These are phyloP conservation scores for Dictyostelium purpureum DNA, from an alignment of 78 protist species.

Conservation along the genomic window DNA sequence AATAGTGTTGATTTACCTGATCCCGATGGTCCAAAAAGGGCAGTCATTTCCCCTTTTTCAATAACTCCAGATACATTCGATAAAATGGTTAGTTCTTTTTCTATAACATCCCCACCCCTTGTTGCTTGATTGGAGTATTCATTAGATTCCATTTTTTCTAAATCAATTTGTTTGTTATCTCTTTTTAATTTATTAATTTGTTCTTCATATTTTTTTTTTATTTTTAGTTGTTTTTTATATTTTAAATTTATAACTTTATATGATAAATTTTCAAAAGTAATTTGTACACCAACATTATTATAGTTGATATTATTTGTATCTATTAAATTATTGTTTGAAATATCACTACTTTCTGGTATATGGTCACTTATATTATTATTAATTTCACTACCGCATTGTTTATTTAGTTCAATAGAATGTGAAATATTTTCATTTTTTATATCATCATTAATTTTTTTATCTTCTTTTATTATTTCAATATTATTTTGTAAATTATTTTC, in stretches of 20 bases:
- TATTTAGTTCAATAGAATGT: too few species aligned
- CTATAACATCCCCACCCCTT: background rate
- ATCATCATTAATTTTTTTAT: background rate
- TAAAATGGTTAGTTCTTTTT: slow-evolving; percentile 35
- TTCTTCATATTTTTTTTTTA: background rate
- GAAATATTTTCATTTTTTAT: background rate
- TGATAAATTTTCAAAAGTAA: background rate
- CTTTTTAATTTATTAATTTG: too few species aligned
- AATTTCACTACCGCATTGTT: background rate
- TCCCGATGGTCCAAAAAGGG: slow-evolving; percentile 78
- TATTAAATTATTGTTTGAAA: background rate
- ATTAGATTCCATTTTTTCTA: background rate
- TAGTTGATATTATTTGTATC: background rate
- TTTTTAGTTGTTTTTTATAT: background rate
- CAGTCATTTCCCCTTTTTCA: slow-evolving; percentile 58
- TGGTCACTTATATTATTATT: background rate
- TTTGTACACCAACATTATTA: slow-evolving; percentile 19
- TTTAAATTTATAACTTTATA: slow-evolving; percentile 5
- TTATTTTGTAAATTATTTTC: background rate
- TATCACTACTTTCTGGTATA: background rate
- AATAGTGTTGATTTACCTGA: slow-evolving; percentile 69
- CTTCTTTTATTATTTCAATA: background rate
- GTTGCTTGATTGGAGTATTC: background rate
- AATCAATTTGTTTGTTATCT: background rate
- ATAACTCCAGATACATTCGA: slow-evolving; percentile 59